A percentile compares a stretch with the other conserved stretches of the same genome.
These are phyloP conservation scores for Rhynchosporium graminicola DNA, from an alignment of 2,329 filamentous ascomycete species.

Conservation along the genomic window DNA sequence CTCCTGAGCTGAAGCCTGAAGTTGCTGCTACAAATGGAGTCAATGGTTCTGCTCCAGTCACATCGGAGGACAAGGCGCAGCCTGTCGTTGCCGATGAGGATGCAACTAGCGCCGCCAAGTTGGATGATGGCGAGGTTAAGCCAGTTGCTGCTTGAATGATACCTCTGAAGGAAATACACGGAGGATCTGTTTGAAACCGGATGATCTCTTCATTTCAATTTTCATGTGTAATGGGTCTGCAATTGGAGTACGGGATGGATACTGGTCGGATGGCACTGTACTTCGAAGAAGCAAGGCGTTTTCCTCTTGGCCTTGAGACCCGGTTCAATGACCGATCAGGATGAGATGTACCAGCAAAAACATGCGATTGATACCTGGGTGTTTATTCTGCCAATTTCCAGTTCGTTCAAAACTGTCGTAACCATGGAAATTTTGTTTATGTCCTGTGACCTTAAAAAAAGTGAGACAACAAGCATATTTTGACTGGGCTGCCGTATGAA, in stretches of 20 bases:
- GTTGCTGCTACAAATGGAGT: constrained; percentile 27
- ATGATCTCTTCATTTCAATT: neutral
- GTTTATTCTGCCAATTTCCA: neutral
- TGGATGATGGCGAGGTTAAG: constrained; percentile 35
- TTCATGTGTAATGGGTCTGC: neutral
- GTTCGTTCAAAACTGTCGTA: neutral
- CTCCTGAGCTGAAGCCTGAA: constrained; percentile 30
- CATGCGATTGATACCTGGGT: neutral
- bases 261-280: neutral
- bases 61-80: constrained; percentile 35
- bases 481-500: too few relatives aligned
- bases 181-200: neutral
- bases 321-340: neutral
- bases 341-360: neutral
- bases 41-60: constrained; percentile 26
- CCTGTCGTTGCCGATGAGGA: constrained; percentile 43
- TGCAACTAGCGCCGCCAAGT: constrained; percentile 47
- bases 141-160: constrained; percentile 18
- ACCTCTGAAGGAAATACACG: neutral
- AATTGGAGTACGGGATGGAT: constrained; percentile 12
- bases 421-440: neutral
- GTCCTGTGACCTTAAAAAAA: too few relatives aligned
- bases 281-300: constrained; percentile 8
- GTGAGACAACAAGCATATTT: too few relatives aligned
- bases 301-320: neutral